phyloP scores from a whole-genome alignment of 2,329 filamentous ascomycete genomes.

The Talaromyces sp. region DNA sequence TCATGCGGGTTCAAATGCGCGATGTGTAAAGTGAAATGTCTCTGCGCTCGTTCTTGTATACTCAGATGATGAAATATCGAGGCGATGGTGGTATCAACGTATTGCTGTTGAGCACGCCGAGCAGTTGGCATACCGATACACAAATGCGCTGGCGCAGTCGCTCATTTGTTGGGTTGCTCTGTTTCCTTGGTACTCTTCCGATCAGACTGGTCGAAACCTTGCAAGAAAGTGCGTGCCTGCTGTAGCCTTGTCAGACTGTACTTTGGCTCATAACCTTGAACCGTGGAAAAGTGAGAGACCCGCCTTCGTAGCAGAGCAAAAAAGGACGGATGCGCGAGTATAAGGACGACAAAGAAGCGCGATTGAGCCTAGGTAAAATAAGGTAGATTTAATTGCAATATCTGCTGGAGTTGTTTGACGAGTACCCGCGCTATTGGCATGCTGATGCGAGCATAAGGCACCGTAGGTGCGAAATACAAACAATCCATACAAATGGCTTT shows the following conservation, averaged over 20 bases:
- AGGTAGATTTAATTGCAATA: not conserved
- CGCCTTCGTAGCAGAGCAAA: not conserved
- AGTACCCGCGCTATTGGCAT: not conserved
- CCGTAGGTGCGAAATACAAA: too few relatives aligned
- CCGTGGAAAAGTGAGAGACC: not conserved
- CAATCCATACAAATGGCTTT: too few relatives aligned
- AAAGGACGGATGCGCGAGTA: not conserved
- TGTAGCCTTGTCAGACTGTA: constrained; percentile 2
- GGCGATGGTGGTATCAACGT: constrained; percentile 43
- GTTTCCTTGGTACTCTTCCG: not conserved
- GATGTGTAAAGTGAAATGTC: constrained; percentile 45
- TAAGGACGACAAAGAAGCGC: not conserved
- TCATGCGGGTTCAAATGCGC: constrained; percentile 41
- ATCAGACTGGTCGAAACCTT: not conserved
- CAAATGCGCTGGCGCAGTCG: not conserved
- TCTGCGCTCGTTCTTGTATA: constrained; percentile 38
- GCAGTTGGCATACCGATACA: constrained; percentile 47
- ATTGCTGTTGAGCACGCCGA: constrained; percentile 38
- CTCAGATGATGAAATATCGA: constrained; percentile 44
- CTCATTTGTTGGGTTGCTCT: not conserved
- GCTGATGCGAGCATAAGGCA: not conserved
- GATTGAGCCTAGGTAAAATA: not conserved
- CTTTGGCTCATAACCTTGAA: constrained; percentile 1
- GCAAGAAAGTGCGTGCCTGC: not conserved
- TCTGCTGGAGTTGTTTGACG: not conserved